A percentile compares a stretch with the other conserved stretches of the same genome.
phyloP scores from a whole-genome alignment of 768 basidiomycete genomes.

The Strobilomyces dryophilus region DNA sequence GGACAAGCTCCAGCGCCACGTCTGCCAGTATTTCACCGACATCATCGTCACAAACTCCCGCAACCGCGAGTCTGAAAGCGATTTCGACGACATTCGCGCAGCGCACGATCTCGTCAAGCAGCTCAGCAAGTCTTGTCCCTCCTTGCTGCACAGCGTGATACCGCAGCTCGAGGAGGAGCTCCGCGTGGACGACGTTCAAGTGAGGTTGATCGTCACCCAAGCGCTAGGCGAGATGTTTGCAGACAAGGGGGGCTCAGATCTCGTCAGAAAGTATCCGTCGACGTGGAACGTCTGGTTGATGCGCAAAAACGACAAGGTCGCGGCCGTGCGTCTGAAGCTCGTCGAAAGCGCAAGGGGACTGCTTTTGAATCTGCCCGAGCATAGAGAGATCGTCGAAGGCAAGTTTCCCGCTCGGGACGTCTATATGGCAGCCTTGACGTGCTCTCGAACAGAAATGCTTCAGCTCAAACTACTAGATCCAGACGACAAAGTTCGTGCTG shows the following conservation, averaged over 20 bases:
- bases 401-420: conserved; percentile 17
- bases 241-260: conserved; percentile 66
- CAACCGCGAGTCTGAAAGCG: conserved; percentile 51
- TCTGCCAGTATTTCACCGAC: conserved; percentile 91
- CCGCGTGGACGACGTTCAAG: conserved; percentile 62
- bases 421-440: conserved; percentile 2
- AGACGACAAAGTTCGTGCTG: conserved; percentile 87
- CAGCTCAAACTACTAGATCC: conserved; percentile 71
- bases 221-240: conserved; percentile 90
- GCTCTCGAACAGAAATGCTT: conserved; percentile 46
- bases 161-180: conserved; percentile 92
- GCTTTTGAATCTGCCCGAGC: conserved; percentile 61
- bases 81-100: conserved; percentile 62
- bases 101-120: conserved; percentile 86
- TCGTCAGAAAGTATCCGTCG: conserved; percentile 73
- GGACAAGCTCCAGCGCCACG: conserved; percentile 84
- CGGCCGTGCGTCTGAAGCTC: conserved; percentile 70
- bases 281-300: conserved; percentile 86
- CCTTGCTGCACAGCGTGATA: conserved; percentile 82
- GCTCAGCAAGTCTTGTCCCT: conserved; percentile 74
- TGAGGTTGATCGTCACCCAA: conserved; percentile 79
- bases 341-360: conserved; percentile 66
- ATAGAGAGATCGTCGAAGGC: conserved; percentile 72
- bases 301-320: conserved; percentile 71
- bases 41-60: conserved; percentile 62